Conservation (phyloP, 345 rosid species). For the Salix purpurea region DNA sequence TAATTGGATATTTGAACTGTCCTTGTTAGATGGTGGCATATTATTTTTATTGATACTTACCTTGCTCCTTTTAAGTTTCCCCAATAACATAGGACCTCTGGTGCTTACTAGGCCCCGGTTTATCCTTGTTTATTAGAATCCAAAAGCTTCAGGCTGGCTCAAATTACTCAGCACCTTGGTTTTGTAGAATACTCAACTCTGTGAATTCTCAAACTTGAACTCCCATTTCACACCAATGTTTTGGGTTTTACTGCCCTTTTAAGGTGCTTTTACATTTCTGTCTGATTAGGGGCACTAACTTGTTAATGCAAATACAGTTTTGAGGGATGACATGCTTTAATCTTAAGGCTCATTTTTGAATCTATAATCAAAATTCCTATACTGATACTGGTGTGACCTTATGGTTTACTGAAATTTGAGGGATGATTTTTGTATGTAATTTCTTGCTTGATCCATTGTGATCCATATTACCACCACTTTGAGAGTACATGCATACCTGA, state of each 20-base stretch:
- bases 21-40: background rate
- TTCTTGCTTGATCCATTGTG: background rate
- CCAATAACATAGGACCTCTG: background rate
- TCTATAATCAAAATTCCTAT: background rate
- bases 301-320: background rate
- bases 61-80: background rate
- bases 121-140: background rate
- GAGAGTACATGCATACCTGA: background rate
- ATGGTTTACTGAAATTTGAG: background rate
- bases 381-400: background rate
- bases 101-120: background rate
- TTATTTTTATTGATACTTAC: background rate
- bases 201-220: background rate
- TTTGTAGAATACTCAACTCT: background rate
- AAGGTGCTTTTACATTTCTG: background rate
- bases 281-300: background rate
- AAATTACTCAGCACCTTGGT: background rate
- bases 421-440: background rate
- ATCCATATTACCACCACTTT: constrained; percentile 3
- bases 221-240: background rate
- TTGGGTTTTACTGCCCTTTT: background rate
- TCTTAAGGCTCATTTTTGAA: background rate
- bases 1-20: background rate
- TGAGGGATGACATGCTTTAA: background rate
- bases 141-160: background rate